Conservation (phyloP, 768 basidiomycete genomes). For the Agaricus subrufescens region DNA sequence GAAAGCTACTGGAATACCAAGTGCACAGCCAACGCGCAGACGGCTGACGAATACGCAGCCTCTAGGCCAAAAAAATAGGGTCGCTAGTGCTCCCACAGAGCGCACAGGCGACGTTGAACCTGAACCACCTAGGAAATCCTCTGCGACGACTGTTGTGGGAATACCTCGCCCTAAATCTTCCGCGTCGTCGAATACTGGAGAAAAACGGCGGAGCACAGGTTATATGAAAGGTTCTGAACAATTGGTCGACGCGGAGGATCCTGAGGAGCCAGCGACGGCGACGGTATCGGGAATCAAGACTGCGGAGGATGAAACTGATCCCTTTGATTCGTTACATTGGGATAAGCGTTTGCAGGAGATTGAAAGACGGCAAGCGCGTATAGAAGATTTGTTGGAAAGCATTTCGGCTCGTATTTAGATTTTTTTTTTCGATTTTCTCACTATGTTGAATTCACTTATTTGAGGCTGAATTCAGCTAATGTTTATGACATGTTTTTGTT, state of each 20-base stretch:
- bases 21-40: background rate
- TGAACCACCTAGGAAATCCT: background rate
- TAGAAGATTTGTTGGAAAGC: slow-evolving; percentile 37
- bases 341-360: slow-evolving; percentile 25
- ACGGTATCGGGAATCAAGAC: background rate
- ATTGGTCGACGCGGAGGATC: background rate
- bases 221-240: slow-evolving; percentile 12
- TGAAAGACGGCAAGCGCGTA: slow-evolving; percentile 40
- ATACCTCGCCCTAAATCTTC: no score
- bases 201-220: slow-evolving; percentile 6
- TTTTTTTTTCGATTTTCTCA: no score
- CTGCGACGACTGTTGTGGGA: background rate
- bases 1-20: background rate
- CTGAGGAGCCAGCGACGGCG: slow-evolving; percentile 9
- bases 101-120: background rate
- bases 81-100: background rate
- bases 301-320: background rate
- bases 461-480: background rate
- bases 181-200: background rate
- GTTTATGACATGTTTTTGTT: background rate
- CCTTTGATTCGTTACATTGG: background rate
- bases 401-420: slow-evolving; percentile 20
- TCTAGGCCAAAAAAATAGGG: background rate
- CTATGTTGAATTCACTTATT: background rate
- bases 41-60: slow-evolving; percentile 24